Conservation (phyloP, 2,329 filamentous ascomycete genomes). For the Immersiporthe knoxdaviesiana region DNA sequence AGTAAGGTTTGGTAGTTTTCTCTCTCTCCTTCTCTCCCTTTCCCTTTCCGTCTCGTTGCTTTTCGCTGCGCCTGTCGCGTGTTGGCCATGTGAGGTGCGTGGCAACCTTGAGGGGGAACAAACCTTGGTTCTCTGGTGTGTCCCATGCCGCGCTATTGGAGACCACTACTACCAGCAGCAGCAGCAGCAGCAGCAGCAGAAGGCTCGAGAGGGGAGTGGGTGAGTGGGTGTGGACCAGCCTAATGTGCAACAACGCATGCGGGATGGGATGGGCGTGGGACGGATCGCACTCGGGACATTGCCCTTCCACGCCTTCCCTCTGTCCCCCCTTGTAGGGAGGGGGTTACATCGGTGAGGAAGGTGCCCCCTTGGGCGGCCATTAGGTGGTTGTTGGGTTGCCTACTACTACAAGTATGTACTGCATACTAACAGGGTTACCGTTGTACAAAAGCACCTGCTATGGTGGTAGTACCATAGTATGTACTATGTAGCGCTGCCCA, state of each 20-base stretch:
- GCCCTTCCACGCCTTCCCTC: background rate
- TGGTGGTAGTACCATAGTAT: too few species aligned
- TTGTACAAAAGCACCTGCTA: too few species aligned
- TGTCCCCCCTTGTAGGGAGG: background rate
- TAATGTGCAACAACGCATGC: background rate
- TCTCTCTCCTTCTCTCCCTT: too few species aligned
- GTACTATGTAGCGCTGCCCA: too few species aligned
- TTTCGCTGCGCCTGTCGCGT: conserved; percentile 1
- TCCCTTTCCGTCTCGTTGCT: background rate
- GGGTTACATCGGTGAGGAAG: conserved; percentile 1
- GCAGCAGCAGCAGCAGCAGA: too few species aligned
- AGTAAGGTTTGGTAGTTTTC: background rate
- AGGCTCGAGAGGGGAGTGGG: background rate
- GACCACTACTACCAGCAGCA: too few species aligned
- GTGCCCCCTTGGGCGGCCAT: background rate
- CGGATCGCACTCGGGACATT: background rate
- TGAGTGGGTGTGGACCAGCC: background rate
- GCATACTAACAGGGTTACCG: background rate
- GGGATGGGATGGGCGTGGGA: background rate
- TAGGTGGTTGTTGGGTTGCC: background rate
- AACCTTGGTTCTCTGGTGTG: background rate
- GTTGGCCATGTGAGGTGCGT: background rate
- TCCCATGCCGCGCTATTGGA: background rate
- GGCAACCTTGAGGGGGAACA: background rate
- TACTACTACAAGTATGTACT: background rate